phyloP scores from a whole-genome alignment of 345 rosid genomes.

The Eucalyptus brandiana region DNA sequence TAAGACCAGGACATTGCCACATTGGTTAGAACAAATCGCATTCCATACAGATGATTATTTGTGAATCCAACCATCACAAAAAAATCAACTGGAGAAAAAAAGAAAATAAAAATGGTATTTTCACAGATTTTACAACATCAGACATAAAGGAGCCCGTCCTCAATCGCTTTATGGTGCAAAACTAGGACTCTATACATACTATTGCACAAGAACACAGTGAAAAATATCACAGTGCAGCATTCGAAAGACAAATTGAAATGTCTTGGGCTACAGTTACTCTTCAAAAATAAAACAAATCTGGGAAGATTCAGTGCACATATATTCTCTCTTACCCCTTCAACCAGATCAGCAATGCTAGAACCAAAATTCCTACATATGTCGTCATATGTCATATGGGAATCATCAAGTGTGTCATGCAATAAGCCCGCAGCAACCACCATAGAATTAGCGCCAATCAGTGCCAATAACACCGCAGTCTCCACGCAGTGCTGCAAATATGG shows the following conservation, averaged over 20 bases:
- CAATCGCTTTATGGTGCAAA: background rate
- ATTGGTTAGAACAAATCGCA: background rate
- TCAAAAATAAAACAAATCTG: background rate
- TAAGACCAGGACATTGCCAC: background rate
- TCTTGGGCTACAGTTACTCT: background rate
- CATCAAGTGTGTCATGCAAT: conserved; percentile 83
- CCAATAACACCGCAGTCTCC: conserved; percentile 81
- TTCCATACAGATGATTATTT: background rate
- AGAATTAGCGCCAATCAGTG: conserved; percentile 69
- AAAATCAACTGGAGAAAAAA: background rate
- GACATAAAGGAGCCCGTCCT: background rate
- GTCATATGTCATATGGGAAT: conserved; percentile 17
- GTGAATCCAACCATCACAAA: background rate
- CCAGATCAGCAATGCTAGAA: conserved; percentile 1
- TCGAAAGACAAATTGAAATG: background rate
- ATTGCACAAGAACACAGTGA: background rate
- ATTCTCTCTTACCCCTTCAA: background rate
- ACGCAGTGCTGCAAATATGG: conserved; percentile 96
- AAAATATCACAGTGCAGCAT: background rate
- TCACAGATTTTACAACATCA: background rate
- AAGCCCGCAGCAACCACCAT: conserved; percentile 88
- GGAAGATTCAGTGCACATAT: background rate
- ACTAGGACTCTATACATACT: background rate
- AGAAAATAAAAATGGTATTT: background rate
- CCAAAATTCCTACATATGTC: background rate